Conservation (phyloP, 163 green algal species). For the Botryococcus braunii region DNA sequence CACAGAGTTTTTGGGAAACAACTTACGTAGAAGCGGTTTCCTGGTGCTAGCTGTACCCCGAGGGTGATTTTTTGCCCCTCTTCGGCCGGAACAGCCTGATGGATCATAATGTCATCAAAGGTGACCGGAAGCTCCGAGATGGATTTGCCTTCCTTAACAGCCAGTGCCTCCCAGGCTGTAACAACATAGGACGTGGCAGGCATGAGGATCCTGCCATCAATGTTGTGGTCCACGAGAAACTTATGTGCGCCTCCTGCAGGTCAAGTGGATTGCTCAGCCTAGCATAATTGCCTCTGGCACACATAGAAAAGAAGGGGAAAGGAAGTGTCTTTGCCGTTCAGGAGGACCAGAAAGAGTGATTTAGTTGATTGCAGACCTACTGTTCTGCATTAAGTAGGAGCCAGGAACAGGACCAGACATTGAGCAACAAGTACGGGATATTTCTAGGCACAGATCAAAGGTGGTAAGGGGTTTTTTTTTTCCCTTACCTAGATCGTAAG, state of each 20-base stretch:
- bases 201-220: slow-evolving; percentile 11
- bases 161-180: slow-evolving; percentile 12
- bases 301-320: neutral
- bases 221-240: slow-evolving; percentile 7
- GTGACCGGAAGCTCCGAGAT: slow-evolving; percentile 4
- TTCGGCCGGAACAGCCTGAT: slow-evolving; percentile 4
- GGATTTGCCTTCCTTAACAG: neutral
- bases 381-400: too few species aligned
- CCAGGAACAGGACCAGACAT: too few species aligned
- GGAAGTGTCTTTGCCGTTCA: neutral
- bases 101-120: slow-evolving; percentile 6
- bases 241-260: slow-evolving; percentile 5
- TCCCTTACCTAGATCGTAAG: slow-evolving; percentile 11
- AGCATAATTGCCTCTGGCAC: neutral
- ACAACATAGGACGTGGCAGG: slow-evolving; percentile 8
- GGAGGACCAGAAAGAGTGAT: neutral
- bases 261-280: neutral
- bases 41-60: neutral
- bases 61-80: slow-evolving; percentile 9
- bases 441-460: too few species aligned
- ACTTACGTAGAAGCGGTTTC: slow-evolving; percentile 8
- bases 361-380: neutral
- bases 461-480: too few species aligned
- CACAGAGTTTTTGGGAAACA: too few species aligned
- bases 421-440: too few species aligned